phyloP scores from a whole-genome alignment of 2,329 filamentous ascomycete genomes.

The Diaporthe sp. region DNA sequence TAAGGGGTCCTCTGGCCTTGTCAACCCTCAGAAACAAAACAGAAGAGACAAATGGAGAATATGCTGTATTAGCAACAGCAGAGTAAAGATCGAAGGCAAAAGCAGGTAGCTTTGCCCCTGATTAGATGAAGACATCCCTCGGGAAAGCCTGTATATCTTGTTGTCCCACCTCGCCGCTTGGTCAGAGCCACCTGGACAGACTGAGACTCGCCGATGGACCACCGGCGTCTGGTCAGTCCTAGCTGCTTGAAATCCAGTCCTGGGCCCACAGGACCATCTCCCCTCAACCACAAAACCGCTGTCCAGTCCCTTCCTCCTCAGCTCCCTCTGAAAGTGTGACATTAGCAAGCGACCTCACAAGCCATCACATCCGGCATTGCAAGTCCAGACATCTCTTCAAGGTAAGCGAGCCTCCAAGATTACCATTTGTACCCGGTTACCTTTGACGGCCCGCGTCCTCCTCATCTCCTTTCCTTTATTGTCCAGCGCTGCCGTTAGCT shows the following conservation, averaged over 20 bases:
- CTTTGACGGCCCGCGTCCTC: too few species aligned
- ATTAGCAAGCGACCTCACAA: not conserved
- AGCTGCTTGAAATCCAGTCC: not conserved
- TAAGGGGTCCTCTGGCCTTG: not conserved
- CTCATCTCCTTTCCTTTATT: not conserved
- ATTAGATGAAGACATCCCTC: not conserved
- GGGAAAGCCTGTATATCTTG: not conserved
- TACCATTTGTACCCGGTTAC: not conserved
- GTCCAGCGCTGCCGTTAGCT: not conserved
- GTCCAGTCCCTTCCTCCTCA: not conserved
- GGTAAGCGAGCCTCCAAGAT: not conserved
- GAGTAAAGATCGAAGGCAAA: not conserved
- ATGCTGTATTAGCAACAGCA: not conserved
- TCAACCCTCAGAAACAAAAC: not conserved
- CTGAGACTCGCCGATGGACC: not conserved
- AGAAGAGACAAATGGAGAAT: not conserved
- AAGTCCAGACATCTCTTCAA: not conserved
- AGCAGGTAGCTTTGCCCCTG: not conserved
- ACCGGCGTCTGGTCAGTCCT: not conserved
- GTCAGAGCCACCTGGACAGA: not conserved
- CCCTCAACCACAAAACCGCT: not conserved
- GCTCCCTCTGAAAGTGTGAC: not conserved
- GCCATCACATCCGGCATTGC: not conserved
- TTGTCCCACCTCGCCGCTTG: not conserved
- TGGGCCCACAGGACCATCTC: not conserved